phyloP scores from a whole-genome alignment of 768 basidiomycete species.

The Mycena sanguinolenta region DNA sequence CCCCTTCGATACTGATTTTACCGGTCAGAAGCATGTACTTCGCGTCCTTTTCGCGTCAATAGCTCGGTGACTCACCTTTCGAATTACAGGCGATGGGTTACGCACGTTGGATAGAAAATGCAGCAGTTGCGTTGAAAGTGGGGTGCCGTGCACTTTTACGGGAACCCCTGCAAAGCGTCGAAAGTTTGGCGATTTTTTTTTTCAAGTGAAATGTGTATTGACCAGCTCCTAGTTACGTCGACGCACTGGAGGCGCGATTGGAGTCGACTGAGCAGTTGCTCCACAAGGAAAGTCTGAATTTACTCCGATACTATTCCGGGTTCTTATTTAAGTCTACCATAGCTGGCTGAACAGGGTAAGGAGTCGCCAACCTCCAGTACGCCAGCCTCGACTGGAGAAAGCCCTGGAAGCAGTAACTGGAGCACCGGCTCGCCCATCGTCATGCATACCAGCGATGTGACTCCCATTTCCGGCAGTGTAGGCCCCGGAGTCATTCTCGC shows the following conservation, averaged over 20 bases:
- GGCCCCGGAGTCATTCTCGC: slow-evolving; percentile 27
- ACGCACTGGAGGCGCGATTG: neutral
- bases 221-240: neutral
- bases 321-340: neutral
- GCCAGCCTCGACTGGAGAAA: neutral
- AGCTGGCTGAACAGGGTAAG: neutral
- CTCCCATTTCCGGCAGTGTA: neutral
- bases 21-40: neutral
- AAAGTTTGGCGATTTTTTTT: neutral
- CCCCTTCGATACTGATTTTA: neutral
- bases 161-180: neutral
- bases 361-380: neutral
- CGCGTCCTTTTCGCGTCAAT: too few relatives aligned
- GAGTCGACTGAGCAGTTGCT: slow-evolving; percentile 1
- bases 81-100: slow-evolving; percentile 4
- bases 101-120: slow-evolving; percentile 13
- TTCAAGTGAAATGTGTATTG: neutral
- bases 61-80: neutral
- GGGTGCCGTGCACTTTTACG: slow-evolving; percentile 1
- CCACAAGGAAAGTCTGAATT: neutral
- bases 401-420: neutral
- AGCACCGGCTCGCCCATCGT: neutral
- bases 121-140: neutral
- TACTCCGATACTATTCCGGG: neutral
- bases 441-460: neutral